phyloP scores from a whole-genome alignment of 1,284 basidiomycete species.

The Grifola frondosa region DNA sequence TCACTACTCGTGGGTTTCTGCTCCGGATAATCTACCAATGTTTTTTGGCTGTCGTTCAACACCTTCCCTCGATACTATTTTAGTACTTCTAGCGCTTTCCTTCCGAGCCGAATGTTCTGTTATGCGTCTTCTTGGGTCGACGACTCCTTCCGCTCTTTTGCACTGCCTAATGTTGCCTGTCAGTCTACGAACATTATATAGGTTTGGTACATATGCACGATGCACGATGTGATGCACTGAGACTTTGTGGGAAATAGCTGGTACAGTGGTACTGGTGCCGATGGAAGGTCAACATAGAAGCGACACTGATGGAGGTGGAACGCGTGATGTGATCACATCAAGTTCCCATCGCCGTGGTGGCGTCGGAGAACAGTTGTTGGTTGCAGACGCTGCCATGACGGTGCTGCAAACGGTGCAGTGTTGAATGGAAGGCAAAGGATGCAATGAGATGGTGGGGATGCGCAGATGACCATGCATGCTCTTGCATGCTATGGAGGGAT shows the following conservation, averaged over 20 bases:
- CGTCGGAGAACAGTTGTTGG: not conserved
- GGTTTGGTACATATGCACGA: constrained; percentile 5
- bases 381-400: not conserved
- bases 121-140: constrained; percentile 13
- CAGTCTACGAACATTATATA: no score
- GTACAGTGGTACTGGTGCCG: no score
- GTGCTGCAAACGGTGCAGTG: not conserved
- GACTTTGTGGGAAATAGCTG: no score
- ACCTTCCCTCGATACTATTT: constrained; percentile 19
- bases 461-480: no score
- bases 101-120: constrained; percentile 18
- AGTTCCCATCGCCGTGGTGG: constrained; percentile 2
- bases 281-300: no score
- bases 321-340: constrained; percentile 4
- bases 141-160: constrained; percentile 24
- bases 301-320: no score
- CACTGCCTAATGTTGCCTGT: constrained; percentile 19
- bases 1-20: constrained; percentile 21
- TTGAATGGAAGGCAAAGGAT: no score
- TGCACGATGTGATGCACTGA: constrained; percentile 1
- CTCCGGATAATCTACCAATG: constrained; percentile 28
- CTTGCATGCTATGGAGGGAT: no score
- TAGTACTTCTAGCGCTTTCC: constrained; percentile 15
- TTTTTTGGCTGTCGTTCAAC: constrained; percentile 14
- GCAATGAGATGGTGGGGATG: no score